Evolutionary conservation across 495 filamentous ascomycete genomes (phyloP), one percentile per base, ranked within the genome.

Genomic region (Xylaria nigripes): DNA sequence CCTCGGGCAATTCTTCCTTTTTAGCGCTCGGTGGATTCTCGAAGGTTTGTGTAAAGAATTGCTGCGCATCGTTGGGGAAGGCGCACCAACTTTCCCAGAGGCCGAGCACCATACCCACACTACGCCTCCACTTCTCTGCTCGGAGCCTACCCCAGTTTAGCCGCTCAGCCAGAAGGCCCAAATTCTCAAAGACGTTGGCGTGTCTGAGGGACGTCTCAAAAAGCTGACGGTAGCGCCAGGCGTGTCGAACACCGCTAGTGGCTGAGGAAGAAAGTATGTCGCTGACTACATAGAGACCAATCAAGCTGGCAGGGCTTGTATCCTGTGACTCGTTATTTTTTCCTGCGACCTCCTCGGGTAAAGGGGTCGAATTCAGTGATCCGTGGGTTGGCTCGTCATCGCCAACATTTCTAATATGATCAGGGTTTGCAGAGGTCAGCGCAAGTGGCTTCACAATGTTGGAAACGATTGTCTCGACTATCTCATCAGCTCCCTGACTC

Each of bases 41-140:
- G 56, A 97, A 96, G 7, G 80, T 79, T 44, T 78, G 64, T 36
- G 77, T 77, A 58, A 97, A 90, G 48, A 81, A 72, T 56, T 87
- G 84, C 54, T 91, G 86, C 29, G 80, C 83, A 19, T 82, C 78
- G 40, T 85, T 79, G 1, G 86, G 82, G 61, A 98, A 98, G 8
- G 91, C 86, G 60, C 84, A 87, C 87, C 87, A 92, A 1, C 83
- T 84, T 70, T 95, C 89, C 93, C 93, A 98, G 42, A 90, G 65
- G 16, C 78, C 76, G 8, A 98, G 66, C 15, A 96, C 77, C 9
- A 78, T 69, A 1, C 80, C 81, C 6, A 98, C 81, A 54, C 85
- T 89, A 18, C 89, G 78, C 66, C 90, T 90, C 85, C 89, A 98
- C 66, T 95, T 95, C 60, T 95, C 89, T 13, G 86, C 84, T 40